These are phyloP conservation scores for Globisporangium lucens DNA, from an alignment of 352 stramenopile genomes.

Conservation along the genomic window DNA sequence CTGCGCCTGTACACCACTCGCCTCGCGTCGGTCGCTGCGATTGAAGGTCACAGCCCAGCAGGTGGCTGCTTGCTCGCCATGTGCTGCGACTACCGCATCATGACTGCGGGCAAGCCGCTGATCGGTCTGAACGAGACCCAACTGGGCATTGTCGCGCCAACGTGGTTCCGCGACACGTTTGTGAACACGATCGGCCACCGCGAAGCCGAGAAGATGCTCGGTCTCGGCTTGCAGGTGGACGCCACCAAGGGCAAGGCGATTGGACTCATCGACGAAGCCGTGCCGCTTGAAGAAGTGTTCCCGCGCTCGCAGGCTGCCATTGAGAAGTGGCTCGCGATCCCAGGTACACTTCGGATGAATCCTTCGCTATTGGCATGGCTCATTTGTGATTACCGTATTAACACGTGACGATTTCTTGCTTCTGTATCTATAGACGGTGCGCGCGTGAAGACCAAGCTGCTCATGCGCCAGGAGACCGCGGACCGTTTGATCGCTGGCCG, in stretches of 20 bases:
- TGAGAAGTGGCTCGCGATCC: conserved; percentile 78
- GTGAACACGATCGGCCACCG: conserved; percentile 84
- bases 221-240: conserved; percentile 75
- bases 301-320: conserved; percentile 58
- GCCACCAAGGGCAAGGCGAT: conserved; percentile 71
- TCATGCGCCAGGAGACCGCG: conserved; percentile 76
- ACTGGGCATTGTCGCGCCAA: conserved; percentile 88
- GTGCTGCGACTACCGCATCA: conserved; percentile 94
- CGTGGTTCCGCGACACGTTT: conserved; percentile 81
- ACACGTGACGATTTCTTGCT: not conserved
- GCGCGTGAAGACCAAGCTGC: conserved; percentile 68
- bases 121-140: conserved; percentile 95
- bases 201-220: conserved; percentile 84
- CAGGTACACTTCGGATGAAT: conserved; percentile 30
- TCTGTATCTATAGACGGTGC: conserved; percentile 38
- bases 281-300: conserved; percentile 73
- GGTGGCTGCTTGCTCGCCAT: conserved; percentile 93
- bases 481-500: conserved; percentile 48
- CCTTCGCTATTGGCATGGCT: not conserved
- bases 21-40: conserved; percentile 84
- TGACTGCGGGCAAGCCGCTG: conserved; percentile 82
- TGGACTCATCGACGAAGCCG: conserved; percentile 74
- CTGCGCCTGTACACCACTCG: conserved; percentile 91
- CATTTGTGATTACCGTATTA: not conserved
- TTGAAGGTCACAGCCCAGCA: conserved; percentile 91